phyloP scores from a whole-genome alignment of 371 early-diverging fungal species.

The Actinomortierella wolfii region DNA sequence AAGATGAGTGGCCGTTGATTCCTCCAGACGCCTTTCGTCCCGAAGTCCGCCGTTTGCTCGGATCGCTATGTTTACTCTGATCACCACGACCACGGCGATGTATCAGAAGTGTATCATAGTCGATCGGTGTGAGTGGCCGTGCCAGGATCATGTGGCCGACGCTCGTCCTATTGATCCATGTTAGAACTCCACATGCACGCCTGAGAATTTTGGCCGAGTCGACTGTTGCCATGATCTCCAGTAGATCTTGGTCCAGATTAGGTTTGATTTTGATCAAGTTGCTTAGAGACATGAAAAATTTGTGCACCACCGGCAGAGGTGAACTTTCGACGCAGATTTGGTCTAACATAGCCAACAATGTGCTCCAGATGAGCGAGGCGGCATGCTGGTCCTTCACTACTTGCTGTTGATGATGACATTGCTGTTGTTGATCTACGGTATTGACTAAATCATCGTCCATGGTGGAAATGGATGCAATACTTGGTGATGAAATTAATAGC shows the following conservation, averaged over 20 bases:
- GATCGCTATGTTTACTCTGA: neutral
- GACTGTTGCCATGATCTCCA: conserved; percentile 57
- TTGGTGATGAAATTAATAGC: no score
- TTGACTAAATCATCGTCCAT: no score
- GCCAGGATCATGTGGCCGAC: conserved; percentile 58
- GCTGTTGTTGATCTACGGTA: no score
- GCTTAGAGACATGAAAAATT: conserved; percentile 56
- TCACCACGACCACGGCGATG: conserved; percentile 2
- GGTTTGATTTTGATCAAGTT: conserved; percentile 57
- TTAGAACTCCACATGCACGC: conserved; percentile 29
- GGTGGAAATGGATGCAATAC: no score
- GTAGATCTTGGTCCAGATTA: conserved; percentile 56
- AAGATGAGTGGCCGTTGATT: no score
- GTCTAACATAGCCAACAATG: conserved; percentile 24
- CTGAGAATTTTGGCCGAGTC: conserved; percentile 29
- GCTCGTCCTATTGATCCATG: conserved; percentile 48
- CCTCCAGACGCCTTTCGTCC: conserved; percentile 32
- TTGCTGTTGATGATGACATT: conserved; percentile 9
- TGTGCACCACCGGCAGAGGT: conserved; percentile 41
- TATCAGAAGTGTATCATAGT: conserved; percentile 31
- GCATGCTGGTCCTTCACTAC: conserved; percentile 30
- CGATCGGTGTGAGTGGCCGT: conserved; percentile 49
- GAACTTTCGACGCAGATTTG: conserved; percentile 30
- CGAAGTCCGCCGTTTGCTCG: conserved; percentile 11
- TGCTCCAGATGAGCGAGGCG: conserved; percentile 26